Conservation (phyloP, 2,329 filamentous ascomycete genomes). For the Magnaporthiopsis rhizophila region DNA sequence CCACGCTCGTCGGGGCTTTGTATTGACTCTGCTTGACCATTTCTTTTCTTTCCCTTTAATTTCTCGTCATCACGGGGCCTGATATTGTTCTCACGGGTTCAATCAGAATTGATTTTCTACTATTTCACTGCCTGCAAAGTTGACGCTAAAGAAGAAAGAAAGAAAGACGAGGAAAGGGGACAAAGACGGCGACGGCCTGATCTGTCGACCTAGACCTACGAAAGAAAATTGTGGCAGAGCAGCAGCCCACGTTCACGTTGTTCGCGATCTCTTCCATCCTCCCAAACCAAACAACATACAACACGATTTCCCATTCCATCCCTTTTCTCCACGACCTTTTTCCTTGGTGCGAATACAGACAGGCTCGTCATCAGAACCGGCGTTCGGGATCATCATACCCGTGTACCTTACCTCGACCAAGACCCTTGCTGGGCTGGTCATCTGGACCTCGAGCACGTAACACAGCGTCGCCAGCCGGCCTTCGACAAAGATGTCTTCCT, state of each 20-base stretch:
- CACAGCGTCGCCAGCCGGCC: constrained; percentile 8
- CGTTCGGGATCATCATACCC: background rate
- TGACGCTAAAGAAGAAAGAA: constrained; percentile 26
- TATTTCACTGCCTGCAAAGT: constrained; percentile 20
- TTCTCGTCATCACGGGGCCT: constrained; percentile 21
- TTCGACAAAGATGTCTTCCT: constrained; percentile 70
- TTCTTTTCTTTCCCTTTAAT: constrained; percentile 19
- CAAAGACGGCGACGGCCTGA: constrained; percentile 9
- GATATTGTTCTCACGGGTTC: constrained; percentile 30
- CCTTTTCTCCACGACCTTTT: background rate
- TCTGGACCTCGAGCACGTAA: constrained; percentile 6
- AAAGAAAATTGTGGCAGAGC: constrained; percentile 5
- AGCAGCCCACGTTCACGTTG: background rate
- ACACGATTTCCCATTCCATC: background rate
- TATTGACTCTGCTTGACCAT: constrained; percentile 17
- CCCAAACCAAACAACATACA: background rate
- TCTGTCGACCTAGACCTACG: constrained; percentile 9
- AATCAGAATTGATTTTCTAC: constrained; percentile 45
- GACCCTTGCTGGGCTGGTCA: background rate
- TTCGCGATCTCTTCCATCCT: background rate
- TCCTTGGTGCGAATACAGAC: background rate
- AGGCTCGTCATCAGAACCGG: background rate
- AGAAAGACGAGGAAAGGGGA: constrained; percentile 15
- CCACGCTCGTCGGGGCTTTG: constrained; percentile 21
- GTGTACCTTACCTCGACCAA: background rate